phyloP scores from a whole-genome alignment of 1,139 yeast species.

The Komagataea norvegica region DNA sequence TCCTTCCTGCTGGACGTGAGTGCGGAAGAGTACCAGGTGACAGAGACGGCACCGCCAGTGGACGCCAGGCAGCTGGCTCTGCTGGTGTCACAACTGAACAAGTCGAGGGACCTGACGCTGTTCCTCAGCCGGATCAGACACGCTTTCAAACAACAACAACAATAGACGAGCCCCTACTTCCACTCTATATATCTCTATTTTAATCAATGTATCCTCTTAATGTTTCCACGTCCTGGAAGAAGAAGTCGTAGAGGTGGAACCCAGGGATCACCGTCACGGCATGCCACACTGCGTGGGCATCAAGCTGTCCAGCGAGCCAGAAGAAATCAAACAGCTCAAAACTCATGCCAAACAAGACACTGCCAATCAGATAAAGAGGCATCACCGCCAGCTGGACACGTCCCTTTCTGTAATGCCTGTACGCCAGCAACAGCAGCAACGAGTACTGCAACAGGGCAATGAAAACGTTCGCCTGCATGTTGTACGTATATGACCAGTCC shows the following conservation, averaged over 20 bases:
- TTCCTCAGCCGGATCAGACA: conserved; percentile 37
- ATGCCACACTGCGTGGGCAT: conserved; percentile 96
- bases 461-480: conserved; percentile 84
- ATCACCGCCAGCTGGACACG: conserved; percentile 30
- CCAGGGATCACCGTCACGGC: conserved; percentile 66
- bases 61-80: conserved; percentile 24
- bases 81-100: conserved; percentile 34
- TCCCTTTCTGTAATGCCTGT: conserved; percentile 27
- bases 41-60: conserved; percentile 33
- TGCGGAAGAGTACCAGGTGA: conserved; percentile 33
- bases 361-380: conserved; percentile 47
- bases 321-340: conserved; percentile 88
- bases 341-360: conserved; percentile 70
- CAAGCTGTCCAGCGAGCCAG: conserved; percentile 63
- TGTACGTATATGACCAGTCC: conserved; percentile 89
- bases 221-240: conserved; percentile 29
- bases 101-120: conserved; percentile 35
- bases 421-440: conserved; percentile 30
- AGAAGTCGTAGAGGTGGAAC: conserved; percentile 33
- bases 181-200: not conserved
- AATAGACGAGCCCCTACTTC: not conserved
- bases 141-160: conserved; percentile 18
- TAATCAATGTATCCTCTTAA: conserved; percentile 16
- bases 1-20: conserved; percentile 38
- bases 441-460: conserved; percentile 74